Base-by-base conservation (phyloP, 2,329 filamentous ascomycete genomes). In the Colletotrichum agaves region DNA sequence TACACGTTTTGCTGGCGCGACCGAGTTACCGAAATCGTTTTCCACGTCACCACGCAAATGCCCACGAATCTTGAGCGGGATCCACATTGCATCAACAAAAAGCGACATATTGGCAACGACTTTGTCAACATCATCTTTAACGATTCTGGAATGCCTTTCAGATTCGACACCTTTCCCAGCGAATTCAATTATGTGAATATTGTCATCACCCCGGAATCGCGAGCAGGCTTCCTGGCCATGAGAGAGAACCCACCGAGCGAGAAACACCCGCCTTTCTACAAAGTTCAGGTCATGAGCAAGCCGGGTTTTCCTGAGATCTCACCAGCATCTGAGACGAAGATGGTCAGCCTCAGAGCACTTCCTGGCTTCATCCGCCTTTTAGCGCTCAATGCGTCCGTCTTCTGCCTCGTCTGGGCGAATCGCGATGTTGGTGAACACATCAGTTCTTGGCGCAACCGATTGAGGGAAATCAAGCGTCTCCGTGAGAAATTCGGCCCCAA, bases 41-140 rank as follows among this genome's bases (percentile, higher is more conserved):
- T 97, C 79, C 96, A 98, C 76, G 91, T 98, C 61, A 93, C 93
- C 5, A 99, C 95, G 4, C 94, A 98, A 85, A 99, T 99, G 96
- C 96, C 96, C 1, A 97, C 93, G 10, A 88, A 97, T 75, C 82
- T 91, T 13, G 89, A 93, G 61, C 85, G 88, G 33, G 94, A 97
- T 73, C 88, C 91, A 10, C 86, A 88, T 69, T 93, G 91, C 75
- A 90, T 91, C 69, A 86, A 89, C 77, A 99, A 99, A 83, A 99
- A 99, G 80, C 87, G 90, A 3, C 97, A 98, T 75, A 96, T 98
- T 69, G 96, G 96, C 65, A 99, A 99, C 75, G 96, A 98, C 78
- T 97, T 93, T 77, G 96, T 99, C 76, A 98, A 97, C 76, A 97
- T 99, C 73, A 91, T 99, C 65, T 99, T 97, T 85, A 99, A 99